Conservation (phyloP, 78 protist species). For the Speleostelium caveatum region DNA sequence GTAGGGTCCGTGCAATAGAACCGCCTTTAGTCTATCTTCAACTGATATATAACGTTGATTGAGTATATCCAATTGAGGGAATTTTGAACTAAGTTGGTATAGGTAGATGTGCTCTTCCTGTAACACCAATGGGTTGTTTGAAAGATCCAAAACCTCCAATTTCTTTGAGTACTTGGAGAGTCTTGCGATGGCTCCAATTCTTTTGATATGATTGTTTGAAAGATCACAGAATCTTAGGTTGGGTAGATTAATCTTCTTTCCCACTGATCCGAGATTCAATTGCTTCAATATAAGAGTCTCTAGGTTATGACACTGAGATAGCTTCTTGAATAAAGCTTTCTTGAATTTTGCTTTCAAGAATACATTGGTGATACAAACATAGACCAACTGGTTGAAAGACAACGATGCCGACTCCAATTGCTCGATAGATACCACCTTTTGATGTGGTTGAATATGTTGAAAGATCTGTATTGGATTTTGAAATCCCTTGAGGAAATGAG, state of each 20-base stretch:
- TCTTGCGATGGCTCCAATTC: constrained; percentile 6
- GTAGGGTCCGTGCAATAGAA: constrained; percentile 7
- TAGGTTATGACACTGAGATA: not conserved
- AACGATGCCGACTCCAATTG: not conserved
- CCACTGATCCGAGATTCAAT: constrained; percentile 16
- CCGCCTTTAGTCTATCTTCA: constrained; percentile 23
- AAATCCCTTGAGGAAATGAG: constrained; percentile 17
- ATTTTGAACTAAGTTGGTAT: not conserved
- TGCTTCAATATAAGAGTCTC: constrained; percentile 51
- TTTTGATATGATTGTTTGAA: constrained; percentile 38
- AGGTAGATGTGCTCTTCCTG: not conserved
- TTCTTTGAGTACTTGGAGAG: constrained; percentile 22
- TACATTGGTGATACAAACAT: constrained; percentile 30
- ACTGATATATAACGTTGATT: not conserved
- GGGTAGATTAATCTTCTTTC: constrained; percentile 31
- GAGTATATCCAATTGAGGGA: constrained; percentile 22
- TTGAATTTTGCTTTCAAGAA: constrained; percentile 10
- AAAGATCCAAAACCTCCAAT: constrained; percentile 42
- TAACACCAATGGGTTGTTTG: constrained; percentile 15
- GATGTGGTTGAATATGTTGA: constrained; percentile 5
- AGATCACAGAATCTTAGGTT: constrained; percentile 41
- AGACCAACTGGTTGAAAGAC: not conserved
- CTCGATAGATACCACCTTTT: not conserved
- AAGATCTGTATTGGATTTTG: constrained; percentile 25
- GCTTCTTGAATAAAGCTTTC: constrained; percentile 24